Evolutionary conservation across 2,329 filamentous ascomycete genomes (phyloP), one percentile per base, ranked within the genome.

Genomic region (Plenodomus biglobosus): DNA sequence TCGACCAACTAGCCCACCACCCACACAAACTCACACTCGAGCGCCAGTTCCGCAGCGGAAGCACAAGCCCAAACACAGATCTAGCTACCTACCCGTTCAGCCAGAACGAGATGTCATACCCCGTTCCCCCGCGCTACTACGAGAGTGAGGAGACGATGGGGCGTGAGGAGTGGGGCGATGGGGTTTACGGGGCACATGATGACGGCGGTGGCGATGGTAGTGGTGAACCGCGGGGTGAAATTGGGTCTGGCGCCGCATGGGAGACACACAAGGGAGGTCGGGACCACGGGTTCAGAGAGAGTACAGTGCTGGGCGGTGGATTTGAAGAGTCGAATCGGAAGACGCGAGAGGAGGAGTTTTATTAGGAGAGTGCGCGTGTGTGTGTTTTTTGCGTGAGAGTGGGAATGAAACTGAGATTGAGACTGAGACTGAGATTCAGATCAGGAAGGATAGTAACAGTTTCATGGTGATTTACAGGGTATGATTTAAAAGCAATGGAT

Each of bases 51-150:
- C 46, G 52, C 2, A 53, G 49, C 15, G 50, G 58, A 3, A 45
- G 46, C 6, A 21, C 40, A 16, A 61, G 50, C 27, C 15, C 48
- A n/a, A 48, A 54, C 16, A 57, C 48, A 3, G 52, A 57, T 42
- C 40, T 62, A 2, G 53, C 38, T 1, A 40, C 40, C 3, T 62
- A 62, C 32, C 53, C 57, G 3, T 64, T 62, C 15, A 45, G 48
- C 18, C 20, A 42, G 18, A 50, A 41, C 2, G 61, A 61, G 1
- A 50, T 57, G 50, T 46, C 49, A 11, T 64, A 56, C 52, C 61
- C 59, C 8, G 51, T 52, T 15, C 61, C 59, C 2, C 58, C 59
- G 1, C 51, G 50, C 13, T 62, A 61, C 32, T 44, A n/a, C 17
- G 47, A 53, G 34, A 48, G 49, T 45, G 48, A n/a, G 4, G 17